A percentile compares a stretch with the other conserved stretches of the same genome.
Evolutionary conservation across 805 yeast species (phyloP).

Genomic region (Candida xiaguanensis): DNA sequence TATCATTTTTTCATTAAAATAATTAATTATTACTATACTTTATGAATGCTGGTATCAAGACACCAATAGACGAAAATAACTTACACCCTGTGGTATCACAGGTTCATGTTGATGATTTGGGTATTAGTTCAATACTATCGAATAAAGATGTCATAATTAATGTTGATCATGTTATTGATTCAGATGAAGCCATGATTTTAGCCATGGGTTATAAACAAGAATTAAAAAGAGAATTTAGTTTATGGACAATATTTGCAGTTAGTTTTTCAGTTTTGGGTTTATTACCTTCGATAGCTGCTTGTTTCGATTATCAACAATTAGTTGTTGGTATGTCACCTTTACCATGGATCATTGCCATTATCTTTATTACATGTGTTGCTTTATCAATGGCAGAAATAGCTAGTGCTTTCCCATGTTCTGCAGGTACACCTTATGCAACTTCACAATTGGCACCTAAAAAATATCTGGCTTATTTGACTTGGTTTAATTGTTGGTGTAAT

Average conservation of each 20-base stretch:
- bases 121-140: slow-evolving; percentile 36
- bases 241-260: slow-evolving; percentile 57
- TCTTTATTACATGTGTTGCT: slow-evolving; percentile 56
- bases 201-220: slow-evolving; percentile 65
- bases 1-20: no score
- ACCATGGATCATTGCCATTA: slow-evolving; percentile 55
- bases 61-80: background rate
- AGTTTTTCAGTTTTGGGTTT: slow-evolving; percentile 63
- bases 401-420: slow-evolving; percentile 62
- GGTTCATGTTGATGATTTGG: slow-evolving; percentile 34
- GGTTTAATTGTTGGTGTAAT: slow-evolving; percentile 64
- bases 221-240: slow-evolving; percentile 53
- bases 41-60: slow-evolving; percentile 5
- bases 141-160: slow-evolving; percentile 34
- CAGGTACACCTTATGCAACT: slow-evolving; percentile 69
- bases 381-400: slow-evolving; percentile 63
- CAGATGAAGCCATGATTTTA: slow-evolving; percentile 51
- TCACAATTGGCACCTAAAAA: slow-evolving; percentile 57
- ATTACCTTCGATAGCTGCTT: slow-evolving; percentile 61
- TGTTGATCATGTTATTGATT: slow-evolving; percentile 46
- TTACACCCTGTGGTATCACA: slow-evolving; percentile 19
- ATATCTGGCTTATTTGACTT: slow-evolving; percentile 50
- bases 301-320: slow-evolving; percentile 56
- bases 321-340: slow-evolving; percentile 62
- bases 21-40: background rate